A percentile compares a stretch with the other conserved stretches of the same genome.
phyloP scores from a whole-genome alignment of 768 basidiomycete genomes.

The Boletus rex-veris region DNA sequence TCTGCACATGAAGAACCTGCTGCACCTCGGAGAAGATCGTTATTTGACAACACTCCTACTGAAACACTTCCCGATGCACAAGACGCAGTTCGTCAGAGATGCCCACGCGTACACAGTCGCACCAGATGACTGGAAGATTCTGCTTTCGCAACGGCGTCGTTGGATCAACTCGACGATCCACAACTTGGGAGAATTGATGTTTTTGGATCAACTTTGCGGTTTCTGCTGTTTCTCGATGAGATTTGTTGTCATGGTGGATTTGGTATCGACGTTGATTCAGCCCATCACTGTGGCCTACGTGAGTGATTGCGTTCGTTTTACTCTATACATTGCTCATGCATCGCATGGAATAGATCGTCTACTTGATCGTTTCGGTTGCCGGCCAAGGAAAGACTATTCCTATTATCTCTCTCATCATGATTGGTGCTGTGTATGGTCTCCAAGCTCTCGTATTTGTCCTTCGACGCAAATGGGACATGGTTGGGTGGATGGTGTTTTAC shows the following conservation, averaged over 20 bases:
- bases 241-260: constrained; percentile 95
- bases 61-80: constrained; percentile 92
- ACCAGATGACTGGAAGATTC: constrained; percentile 91
- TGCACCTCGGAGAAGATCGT: constrained; percentile 98
- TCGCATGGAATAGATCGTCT: constrained; percentile 58
- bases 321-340: constrained; percentile 3
- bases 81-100: constrained; percentile 93
- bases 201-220: constrained; percentile 87
- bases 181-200: constrained; percentile 90
- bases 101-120: constrained; percentile 94
- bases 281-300: constrained; percentile 90
- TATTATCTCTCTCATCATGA: constrained; percentile 82
- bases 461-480: constrained; percentile 97
- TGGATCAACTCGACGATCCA: constrained; percentile 99
- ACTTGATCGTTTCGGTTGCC: constrained; percentile 79
- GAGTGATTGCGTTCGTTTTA: constrained; percentile 32
- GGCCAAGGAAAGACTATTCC: constrained; percentile 68
- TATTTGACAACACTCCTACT: constrained; percentile 94
- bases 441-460: constrained; percentile 91
- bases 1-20: constrained; percentile 96
- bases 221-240: constrained; percentile 99
- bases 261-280: constrained; percentile 80
- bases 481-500: constrained; percentile 97
- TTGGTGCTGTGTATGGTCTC: constrained; percentile 91
- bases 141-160: constrained; percentile 94